phyloP scores from a whole-genome alignment of 2,329 filamentous ascomycete genomes.

The Phialophora chinensis region DNA sequence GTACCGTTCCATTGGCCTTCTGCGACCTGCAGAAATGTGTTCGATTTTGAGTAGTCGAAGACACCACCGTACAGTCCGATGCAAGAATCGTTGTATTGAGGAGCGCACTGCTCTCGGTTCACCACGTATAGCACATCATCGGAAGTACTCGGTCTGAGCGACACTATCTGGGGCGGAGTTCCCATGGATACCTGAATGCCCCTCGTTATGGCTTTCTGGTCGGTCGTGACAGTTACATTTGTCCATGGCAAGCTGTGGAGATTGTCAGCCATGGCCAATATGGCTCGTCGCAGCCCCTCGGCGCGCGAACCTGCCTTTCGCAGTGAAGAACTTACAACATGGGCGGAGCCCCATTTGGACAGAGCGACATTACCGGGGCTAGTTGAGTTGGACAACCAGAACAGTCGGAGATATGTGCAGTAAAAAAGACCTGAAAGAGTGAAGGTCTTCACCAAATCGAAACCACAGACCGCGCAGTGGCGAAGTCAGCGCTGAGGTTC shows the following conservation, averaged over 20 bases:
- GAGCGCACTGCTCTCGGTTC: conserved; percentile 34
- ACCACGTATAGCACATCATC: conserved; percentile 35
- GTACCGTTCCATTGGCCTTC: conserved; percentile 36
- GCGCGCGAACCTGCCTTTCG: background rate
- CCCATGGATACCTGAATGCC: conserved; percentile 36
- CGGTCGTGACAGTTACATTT: conserved; percentile 36
- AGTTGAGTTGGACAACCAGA: conserved; percentile 13
- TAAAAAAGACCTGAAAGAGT: conserved; percentile 5
- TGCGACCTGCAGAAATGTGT: conserved; percentile 30
- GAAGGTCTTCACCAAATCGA: background rate
- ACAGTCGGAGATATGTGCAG: conserved; percentile 8
- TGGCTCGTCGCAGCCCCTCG: background rate
- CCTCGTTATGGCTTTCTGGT: conserved; percentile 34
- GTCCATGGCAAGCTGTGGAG: conserved; percentile 22
- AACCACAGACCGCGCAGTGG: background rate
- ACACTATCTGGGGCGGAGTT: conserved; percentile 37
- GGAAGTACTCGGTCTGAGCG: conserved; percentile 32
- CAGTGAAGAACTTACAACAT: conserved; percentile 22
- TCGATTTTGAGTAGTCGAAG: conserved; percentile 31
- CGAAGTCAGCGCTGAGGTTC: conserved; percentile 8
- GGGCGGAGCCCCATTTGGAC: conserved; percentile 34
- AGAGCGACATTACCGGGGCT: conserved; percentile 29
- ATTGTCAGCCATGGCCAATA: background rate
- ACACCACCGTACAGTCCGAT: conserved; percentile 34
- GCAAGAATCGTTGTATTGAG: conserved; percentile 35